Conservation (phyloP, 139 green algal genomes). For the Gonium pectorale region DNA sequence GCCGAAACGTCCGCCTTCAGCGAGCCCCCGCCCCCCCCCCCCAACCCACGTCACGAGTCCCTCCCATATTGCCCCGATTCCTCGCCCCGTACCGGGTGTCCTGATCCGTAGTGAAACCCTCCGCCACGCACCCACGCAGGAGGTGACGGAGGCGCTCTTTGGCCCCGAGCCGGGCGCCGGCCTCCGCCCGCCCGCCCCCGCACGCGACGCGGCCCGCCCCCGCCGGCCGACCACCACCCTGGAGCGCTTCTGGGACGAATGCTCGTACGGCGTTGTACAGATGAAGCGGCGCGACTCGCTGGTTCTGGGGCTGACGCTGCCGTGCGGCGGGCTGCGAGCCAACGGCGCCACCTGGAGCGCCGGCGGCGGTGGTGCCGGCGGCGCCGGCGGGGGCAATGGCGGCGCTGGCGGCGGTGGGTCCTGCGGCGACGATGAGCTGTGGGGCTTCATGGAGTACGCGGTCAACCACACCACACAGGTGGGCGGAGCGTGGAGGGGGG, state of each 20-base stretch:
- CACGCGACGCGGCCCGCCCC: neutral
- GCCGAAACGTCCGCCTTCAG: no score
- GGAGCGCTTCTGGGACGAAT: neutral
- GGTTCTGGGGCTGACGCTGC: neutral
- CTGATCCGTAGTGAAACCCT: no score
- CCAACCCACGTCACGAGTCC: no score
- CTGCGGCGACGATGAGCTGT: neutral
- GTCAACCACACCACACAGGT: neutral
- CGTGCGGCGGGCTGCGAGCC: neutral
- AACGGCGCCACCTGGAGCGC: slow-evolving; percentile 15
- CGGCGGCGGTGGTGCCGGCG: neutral
- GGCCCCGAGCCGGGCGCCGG: neutral
- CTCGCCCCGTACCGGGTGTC: no score
- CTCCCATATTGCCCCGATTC: no score
- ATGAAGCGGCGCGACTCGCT: neutral
- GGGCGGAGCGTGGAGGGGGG: neutral
- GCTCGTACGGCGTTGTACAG: neutral
- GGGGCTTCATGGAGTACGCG: slow-evolving; percentile 23
- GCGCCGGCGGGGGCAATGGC: neutral
- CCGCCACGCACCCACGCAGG: neutral
- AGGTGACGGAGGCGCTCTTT: slow-evolving; percentile 5
- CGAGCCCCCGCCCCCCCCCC: no score
- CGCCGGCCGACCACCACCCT: neutral
- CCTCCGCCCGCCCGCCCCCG: neutral
- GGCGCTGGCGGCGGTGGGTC: neutral